Evolutionary conservation across 2,329 filamentous ascomycete species (phyloP), one percentile per base, ranked within the genome.

Genomic region (Stenocarpella maydis): DNA sequence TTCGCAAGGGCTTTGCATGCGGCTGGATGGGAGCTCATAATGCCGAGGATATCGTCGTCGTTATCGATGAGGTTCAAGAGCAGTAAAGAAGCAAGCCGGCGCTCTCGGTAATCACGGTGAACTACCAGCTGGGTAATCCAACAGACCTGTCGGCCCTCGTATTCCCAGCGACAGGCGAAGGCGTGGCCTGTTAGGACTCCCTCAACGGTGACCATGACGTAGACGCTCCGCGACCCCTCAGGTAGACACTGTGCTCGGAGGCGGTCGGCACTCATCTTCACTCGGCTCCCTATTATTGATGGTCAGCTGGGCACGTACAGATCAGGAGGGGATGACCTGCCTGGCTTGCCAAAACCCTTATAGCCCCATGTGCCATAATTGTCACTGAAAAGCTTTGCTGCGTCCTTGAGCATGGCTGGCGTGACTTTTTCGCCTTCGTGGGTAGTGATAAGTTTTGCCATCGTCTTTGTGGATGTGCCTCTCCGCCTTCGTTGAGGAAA

Each of bases 201-300:
- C 17, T 54, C 50, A 37, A 54, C 19, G 19, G 50, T 54, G 2
- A 54, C 50, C 50, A 54, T 54, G 10, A 37, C 12, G 10, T 54
- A 54, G 28, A 19, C 37, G 50, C 28, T 54, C 19, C 50, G 17
- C 12, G 50, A 34, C 19, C 50, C 28, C 50, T 54, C 50, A 54
- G 50, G 50, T n/a, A 54, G 50, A 54, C 50, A 54, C 28, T 54
- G 50, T 54, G 50, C 50, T 54, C 50, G 50, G 28, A 54, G 50
- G 50, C 50, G 50, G 50, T 34, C 50, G 7, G 50, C 50, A 9
- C 19, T 54, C 50, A 54, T 54, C 28, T n/a, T 54, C 28, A 54
- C 50, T n/a, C 50, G 50, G 50, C 50, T 54, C 10, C 50, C 50
- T 54, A 50, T 28, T 31, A 17, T 53, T n/a, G 50, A 53, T 53